Conservation (phyloP, 139 green algal genomes). For the Chlorokybus atmophyticus region DNA sequence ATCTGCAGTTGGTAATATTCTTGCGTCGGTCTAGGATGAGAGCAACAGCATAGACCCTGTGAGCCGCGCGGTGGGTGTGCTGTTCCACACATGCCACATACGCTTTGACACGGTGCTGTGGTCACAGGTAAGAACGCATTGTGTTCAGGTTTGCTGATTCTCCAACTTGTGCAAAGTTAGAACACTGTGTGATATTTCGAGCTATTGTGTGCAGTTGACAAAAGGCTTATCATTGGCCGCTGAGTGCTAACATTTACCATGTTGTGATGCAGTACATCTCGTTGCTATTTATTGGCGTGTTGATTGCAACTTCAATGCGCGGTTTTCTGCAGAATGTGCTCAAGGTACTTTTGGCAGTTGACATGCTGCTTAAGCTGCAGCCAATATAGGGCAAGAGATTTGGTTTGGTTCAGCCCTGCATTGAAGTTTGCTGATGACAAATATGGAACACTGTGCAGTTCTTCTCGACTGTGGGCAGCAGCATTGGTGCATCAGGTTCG, state of each 20-base stretch:
- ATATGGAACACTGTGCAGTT: slow-evolving; percentile 15
- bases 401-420: not conserved
- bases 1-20: too few species aligned
- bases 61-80: slow-evolving; percentile 5
- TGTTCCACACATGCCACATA: slow-evolving; percentile 24
- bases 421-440: not conserved
- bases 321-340: slow-evolving; percentile 28
- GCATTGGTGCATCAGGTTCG: slow-evolving; percentile 10
- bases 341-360: slow-evolving; percentile 7
- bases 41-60: slow-evolving; percentile 24
- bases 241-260: not conserved
- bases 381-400: not conserved
- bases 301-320: slow-evolving; percentile 25
- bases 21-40: too few species aligned
- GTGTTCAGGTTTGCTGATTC: not conserved
- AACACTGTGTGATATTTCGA: not conserved
- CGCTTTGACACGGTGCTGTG: slow-evolving; percentile 17
- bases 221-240: not conserved
- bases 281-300: slow-evolving; percentile 24
- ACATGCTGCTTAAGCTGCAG: not conserved
- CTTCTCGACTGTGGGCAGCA: slow-evolving; percentile 5
- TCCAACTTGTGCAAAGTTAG: not conserved
- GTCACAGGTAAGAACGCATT: slow-evolving; percentile 16
- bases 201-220: not conserved
- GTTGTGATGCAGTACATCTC: slow-evolving; percentile 22